These are phyloP conservation scores for cucumber (Cucumis sativus) DNA, from an alignment of 306 rosid species.

Conservation along the genomic window DNA sequence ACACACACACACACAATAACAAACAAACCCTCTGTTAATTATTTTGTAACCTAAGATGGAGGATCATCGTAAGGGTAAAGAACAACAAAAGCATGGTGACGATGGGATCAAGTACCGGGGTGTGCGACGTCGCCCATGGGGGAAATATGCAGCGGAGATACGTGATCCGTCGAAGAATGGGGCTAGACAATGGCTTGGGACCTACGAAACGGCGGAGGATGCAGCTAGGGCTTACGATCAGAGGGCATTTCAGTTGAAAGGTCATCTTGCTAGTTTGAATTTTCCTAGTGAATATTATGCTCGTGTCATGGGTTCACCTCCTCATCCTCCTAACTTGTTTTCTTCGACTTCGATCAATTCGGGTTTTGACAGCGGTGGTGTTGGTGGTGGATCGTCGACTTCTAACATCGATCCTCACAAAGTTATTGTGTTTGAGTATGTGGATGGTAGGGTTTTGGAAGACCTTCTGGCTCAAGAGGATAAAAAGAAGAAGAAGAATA, in stretches of 20 bases:
- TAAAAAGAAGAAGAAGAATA: not conserved
- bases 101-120: slow-evolving; percentile 9
- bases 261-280: slow-evolving; percentile 7
- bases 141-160: slow-evolving; percentile 12
- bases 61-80: slow-evolving; percentile 4
- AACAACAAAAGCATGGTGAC: not conserved
- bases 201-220: slow-evolving; percentile 9
- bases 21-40: not conserved
- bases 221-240: slow-evolving; percentile 13
- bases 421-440: slow-evolving; percentile 7
- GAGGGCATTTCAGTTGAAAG: slow-evolving; percentile 7
- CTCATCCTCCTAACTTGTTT: slow-evolving; percentile 9
- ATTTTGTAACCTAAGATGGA: not conserved
- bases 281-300: slow-evolving; percentile 11
- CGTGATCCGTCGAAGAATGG: slow-evolving; percentile 10
- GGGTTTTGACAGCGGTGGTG: not conserved
- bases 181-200: slow-evolving; percentile 11
- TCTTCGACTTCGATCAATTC: not conserved
- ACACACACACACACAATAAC: not conserved
- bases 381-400: not conserved
- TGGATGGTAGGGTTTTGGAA: slow-evolving; percentile 1
- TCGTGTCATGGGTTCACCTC: slow-evolving; percentile 13
- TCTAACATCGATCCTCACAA: not conserved
- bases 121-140: slow-evolving; percentile 12
- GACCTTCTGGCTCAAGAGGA: slow-evolving; percentile 8